phyloP scores from a whole-genome alignment of 768 basidiomycete genomes.

The Russula lepida region DNA sequence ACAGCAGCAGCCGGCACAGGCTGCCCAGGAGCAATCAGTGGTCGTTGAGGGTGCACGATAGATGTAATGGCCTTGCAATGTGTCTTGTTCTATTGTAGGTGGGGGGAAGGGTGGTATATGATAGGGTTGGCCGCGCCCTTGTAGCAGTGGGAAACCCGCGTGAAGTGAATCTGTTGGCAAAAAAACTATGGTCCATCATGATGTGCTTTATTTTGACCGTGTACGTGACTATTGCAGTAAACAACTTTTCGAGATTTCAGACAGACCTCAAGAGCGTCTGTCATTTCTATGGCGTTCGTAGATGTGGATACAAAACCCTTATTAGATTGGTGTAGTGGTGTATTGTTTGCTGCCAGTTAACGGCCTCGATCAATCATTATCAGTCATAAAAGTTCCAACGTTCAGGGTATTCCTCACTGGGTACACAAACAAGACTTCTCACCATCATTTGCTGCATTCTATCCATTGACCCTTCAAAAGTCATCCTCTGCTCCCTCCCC shows the following conservation, averaged over 20 bases:
- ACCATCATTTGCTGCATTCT: neutral
- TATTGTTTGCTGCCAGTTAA: no score
- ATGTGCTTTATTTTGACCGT: neutral
- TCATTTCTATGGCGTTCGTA: no score
- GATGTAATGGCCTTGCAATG: neutral
- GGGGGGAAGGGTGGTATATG: neutral
- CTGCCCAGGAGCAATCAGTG: constrained; percentile 18
- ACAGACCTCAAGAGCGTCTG: no score
- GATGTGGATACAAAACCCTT: no score
- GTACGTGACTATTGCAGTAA: neutral
- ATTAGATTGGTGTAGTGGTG: no score
- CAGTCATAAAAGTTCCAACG: neutral
- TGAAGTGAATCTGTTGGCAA: neutral
- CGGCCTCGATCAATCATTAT: neutral
- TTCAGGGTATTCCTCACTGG: neutral
- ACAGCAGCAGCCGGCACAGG: constrained; percentile 9
- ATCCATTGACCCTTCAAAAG: constrained; percentile 16
- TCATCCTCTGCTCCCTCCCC: constrained; percentile 32
- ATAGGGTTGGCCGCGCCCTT: neutral
- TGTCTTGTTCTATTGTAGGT: neutral
- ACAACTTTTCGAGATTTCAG: neutral
- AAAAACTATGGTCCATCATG: neutral
- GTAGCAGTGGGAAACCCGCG: neutral
- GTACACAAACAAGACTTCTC: neutral
- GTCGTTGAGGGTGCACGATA: constrained; percentile 25